Percentiles rank a stretch among this genome's conserved stretches.
Conservation (phyloP, 1,139 yeast species). For the Schwanniomyces etchellsii region DNA sequence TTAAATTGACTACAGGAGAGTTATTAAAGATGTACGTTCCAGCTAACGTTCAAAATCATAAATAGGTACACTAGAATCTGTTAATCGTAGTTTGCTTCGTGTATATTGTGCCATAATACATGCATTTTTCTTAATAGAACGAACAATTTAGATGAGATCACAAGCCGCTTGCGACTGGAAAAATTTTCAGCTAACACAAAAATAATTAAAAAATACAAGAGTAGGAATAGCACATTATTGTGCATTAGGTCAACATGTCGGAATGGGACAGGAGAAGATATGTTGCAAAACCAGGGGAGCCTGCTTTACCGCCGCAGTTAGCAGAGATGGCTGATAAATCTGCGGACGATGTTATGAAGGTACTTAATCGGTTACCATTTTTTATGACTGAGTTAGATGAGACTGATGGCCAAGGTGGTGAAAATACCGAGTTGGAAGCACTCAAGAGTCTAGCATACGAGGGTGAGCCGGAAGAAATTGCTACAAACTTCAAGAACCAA, state of each 20-base stretch:
- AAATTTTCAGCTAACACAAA: too few relatives aligned
- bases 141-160: too few relatives aligned
- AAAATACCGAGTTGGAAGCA: constrained; percentile 75
- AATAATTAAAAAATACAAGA: too few relatives aligned
- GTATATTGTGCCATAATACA: not conserved
- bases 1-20: constrained; percentile 28
- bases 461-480: constrained; percentile 92
- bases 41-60: constrained; percentile 19
- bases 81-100: not conserved
- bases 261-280: constrained; percentile 56
- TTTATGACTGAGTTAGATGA: constrained; percentile 89
- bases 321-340: constrained; percentile 60
- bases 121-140: not conserved
- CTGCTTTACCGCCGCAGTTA: constrained; percentile 78
- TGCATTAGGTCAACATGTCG: too few relatives aligned
- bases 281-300: constrained; percentile 73
- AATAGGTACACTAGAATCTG: not conserved
- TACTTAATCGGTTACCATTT: constrained; percentile 81
- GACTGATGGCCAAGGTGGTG: constrained; percentile 73
- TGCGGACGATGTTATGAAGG: constrained; percentile 72
- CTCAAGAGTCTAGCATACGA: constrained; percentile 88
- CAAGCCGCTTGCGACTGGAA: too few relatives aligned
- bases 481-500: constrained; percentile 82
- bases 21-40: constrained; percentile 34
- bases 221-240: too few relatives aligned